A percentile compares a stretch with the other conserved stretches of the same genome.
Conservation (phyloP, 495 filamentous ascomycete species). For the Aspergillus bridgeri region DNA sequence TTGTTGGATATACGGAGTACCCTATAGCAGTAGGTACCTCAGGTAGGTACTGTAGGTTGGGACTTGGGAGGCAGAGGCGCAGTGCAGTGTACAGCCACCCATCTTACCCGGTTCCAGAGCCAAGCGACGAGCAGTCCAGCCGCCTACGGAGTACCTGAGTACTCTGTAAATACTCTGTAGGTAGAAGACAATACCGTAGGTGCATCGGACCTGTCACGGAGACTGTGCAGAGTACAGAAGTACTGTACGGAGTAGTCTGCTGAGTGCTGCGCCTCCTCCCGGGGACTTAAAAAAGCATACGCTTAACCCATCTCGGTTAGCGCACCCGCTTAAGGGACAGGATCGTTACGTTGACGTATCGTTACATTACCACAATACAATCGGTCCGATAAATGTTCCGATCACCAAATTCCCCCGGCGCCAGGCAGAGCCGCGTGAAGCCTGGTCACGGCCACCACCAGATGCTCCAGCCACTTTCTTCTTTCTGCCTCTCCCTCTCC, state of each 20-base stretch:
- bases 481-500: conserved; percentile 3
- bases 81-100: conserved; percentile 13
- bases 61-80: too few species aligned
- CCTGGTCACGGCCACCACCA: conserved; percentile 9
- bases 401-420: background rate
- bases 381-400: background rate
- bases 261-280: background rate
- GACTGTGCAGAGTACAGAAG: too few species aligned
- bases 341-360: conserved; percentile 2
- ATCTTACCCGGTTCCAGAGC: conserved; percentile 1
- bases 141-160: too few species aligned
- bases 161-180: too few species aligned
- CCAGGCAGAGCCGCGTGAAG: conserved; percentile 16
- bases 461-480: conserved; percentile 6
- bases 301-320: background rate
- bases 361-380: background rate
- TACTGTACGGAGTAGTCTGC: too few species aligned
- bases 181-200: too few species aligned
- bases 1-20: too few species aligned
- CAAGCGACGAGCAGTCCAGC: background rate
- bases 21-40: too few species aligned
- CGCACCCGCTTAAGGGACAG: conserved; percentile 10
- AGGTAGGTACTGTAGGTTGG: too few species aligned
- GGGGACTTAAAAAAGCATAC: background rate
- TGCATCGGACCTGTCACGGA: too few species aligned